These are phyloP conservation scores for Pseudoperonospora humuli DNA, from an alignment of 352 stramenopile species.

Conservation along the genomic window DNA sequence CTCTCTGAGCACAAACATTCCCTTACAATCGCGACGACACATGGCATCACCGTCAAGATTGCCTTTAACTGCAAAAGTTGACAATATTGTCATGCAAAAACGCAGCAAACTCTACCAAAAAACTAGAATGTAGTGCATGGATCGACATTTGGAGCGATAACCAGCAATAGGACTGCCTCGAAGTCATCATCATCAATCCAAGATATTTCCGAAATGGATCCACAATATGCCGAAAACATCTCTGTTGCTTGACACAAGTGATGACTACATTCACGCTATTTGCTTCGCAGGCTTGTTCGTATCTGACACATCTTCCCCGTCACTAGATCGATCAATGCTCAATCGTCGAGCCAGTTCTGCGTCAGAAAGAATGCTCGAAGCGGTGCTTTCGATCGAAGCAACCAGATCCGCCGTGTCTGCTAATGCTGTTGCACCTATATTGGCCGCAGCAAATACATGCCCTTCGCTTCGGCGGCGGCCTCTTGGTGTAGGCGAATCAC, in stretches of 20 bases:
- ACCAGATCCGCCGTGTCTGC: conserved; percentile 14
- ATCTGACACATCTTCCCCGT: conserved; percentile 29
- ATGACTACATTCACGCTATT: neutral
- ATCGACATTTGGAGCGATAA: too few relatives aligned
- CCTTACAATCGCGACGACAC: too few relatives aligned
- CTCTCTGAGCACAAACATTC: too few relatives aligned
- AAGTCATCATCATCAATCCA: too few relatives aligned
- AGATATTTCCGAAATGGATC: too few relatives aligned
- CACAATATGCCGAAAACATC: too few relatives aligned
- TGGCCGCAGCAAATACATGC: conserved; percentile 6
- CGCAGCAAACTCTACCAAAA: too few relatives aligned
- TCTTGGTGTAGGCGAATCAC: conserved; percentile 6
- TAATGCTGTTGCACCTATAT: neutral
- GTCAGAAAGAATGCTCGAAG: conserved; percentile 48
- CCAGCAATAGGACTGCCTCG: too few relatives aligned
- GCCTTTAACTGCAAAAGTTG: too few relatives aligned
- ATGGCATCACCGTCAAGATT: too few relatives aligned
- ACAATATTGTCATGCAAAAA: too few relatives aligned
- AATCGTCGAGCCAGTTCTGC: conserved; percentile 41
- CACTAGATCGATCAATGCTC: conserved; percentile 33
- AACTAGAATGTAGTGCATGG: too few relatives aligned
- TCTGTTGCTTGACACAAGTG: neutral
- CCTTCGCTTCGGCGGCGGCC: conserved; percentile 26
- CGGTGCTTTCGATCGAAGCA: conserved; percentile 31
- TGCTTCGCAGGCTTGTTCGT: conserved; percentile 13